Base-by-base conservation (phyloP, 192 early-diverging fungal genomes). In the Phycomyces blakesleeanus region DNA sequence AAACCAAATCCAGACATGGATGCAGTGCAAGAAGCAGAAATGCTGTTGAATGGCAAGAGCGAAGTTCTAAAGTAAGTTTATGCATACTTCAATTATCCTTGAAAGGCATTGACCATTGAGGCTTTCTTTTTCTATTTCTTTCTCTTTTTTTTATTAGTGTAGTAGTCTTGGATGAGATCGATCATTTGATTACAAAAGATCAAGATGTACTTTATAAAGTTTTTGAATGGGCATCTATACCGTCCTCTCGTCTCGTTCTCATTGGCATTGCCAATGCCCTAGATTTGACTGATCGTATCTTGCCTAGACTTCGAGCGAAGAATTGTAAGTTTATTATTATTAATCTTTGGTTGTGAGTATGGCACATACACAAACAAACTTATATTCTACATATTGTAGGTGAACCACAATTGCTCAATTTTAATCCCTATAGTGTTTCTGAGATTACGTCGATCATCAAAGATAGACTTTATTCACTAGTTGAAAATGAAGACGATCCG, bases 231-330 rank as follows among this genome's bases (percentile, higher is more conserved):
- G 72, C 87, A 1, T 77, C 74, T 7, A 70, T 78, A 21, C 76
- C 83, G 4, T 56, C 71, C 7, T 90, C 92, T 55, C 75, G 79
- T 0, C 64, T 98, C 40, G 83, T 85, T 0, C 69, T 98, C 38
- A 84, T 98, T 40, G 95, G 95, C 15, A 97, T 98, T 55, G 92
- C 95, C 26, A 98, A 98, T 72, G 91, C 96, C 0, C 73, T 98
- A 12, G 90, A 98, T 72, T 76, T 98, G 64, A 93, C 93, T 9
- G 87, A 93, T 60, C 81, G 93, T 18, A 86, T 95, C 42, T 72
- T 97, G 59, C 94, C 95, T n/a, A 80, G 93, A 41, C 78, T 97
- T 41, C 82, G 85, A 63, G 88, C 88, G 24, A 87, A 88, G 58
- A 86, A 87, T 64, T 91, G 92, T 85, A 80, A 71, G 78, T 71